Conservation (phyloP, 768 basidiomycete species). For the Russula dissimulans region DNA sequence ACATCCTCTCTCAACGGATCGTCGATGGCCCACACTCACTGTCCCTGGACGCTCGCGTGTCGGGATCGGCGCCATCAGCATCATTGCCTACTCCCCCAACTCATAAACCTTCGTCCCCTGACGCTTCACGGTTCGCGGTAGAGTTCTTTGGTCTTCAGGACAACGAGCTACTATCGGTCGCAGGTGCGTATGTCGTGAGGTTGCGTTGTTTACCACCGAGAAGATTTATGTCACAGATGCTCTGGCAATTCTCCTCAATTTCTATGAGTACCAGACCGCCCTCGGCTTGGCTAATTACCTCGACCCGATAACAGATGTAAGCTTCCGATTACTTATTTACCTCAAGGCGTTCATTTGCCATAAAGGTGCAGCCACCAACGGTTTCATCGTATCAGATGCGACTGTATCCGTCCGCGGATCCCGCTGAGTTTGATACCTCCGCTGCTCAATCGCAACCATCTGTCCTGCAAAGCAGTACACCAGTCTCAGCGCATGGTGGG, state of each 20-base stretch:
- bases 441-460: constrained; percentile 8
- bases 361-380: constrained; percentile 16
- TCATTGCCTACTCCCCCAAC: constrained; percentile 77
- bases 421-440: not conserved
- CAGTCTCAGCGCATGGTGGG: constrained; percentile 9
- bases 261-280: constrained; percentile 16
- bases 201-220: not conserved
- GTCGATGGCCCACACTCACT: constrained; percentile 65
- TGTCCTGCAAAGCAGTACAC: constrained; percentile 10
- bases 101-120: constrained; percentile 63
- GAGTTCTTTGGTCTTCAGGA: constrained; percentile 59
- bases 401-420: constrained; percentile 10
- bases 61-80: constrained; percentile 58
- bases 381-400: constrained; percentile 14
- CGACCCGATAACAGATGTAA: constrained; percentile 13
- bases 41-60: constrained; percentile 67
- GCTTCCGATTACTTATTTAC: not conserved
- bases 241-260: constrained; percentile 17
- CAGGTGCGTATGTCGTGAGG: constrained; percentile 37
- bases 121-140: constrained; percentile 56
- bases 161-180: constrained; percentile 45
- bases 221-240: constrained; percentile 4
- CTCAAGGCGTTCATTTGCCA: not conserved
- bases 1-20: constrained; percentile 64
- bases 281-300: constrained; percentile 16